Evolutionary conservation across 345 rosid genomes (phyloP).

Genomic region (Citrus reticulata): DNA sequence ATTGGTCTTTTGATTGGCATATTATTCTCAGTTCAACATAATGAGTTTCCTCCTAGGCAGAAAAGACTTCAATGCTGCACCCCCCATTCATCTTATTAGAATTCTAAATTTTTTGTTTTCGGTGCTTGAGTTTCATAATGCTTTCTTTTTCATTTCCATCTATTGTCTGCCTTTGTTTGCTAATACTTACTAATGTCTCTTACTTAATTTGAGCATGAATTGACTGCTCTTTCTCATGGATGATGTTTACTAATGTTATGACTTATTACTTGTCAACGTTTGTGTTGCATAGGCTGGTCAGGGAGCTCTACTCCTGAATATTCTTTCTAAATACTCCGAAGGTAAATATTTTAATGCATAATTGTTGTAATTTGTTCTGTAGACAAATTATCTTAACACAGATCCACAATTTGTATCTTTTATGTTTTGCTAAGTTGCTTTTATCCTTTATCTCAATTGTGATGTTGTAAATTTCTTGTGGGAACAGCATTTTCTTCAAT

Average conservation of each 20-base stretch:
- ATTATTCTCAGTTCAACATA: background rate
- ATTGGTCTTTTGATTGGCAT: background rate
- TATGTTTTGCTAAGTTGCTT: background rate
- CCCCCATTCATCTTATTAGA: background rate
- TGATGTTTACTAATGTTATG: constrained; percentile 4
- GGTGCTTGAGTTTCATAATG: background rate
- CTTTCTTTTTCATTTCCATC: background rate
- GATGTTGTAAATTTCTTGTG: constrained; percentile 14
- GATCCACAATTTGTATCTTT: background rate
- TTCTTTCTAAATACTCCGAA: constrained; percentile 88
- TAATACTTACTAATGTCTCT: background rate
- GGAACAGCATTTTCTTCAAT: constrained; percentile 78
- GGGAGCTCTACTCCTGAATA: constrained; percentile 90
- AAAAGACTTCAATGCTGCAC: background rate
- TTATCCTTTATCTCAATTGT: constrained; percentile 2
- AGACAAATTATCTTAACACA: background rate
- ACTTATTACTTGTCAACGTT: constrained; percentile 8
- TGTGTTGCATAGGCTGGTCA: constrained; percentile 73
- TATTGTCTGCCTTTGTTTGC: background rate
- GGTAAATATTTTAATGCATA: constrained; percentile 36
- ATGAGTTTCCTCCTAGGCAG: background rate
- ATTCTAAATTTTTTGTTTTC: background rate
- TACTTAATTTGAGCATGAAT: background rate
- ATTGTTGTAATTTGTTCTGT: background rate
- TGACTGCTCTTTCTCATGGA: background rate